A percentile compares a stretch with the other conserved stretches of the same genome.
Evolutionary conservation across 2,329 filamentous ascomycete species (phyloP).

Genomic region (Ceratocystis cacaofunesta): DNA sequence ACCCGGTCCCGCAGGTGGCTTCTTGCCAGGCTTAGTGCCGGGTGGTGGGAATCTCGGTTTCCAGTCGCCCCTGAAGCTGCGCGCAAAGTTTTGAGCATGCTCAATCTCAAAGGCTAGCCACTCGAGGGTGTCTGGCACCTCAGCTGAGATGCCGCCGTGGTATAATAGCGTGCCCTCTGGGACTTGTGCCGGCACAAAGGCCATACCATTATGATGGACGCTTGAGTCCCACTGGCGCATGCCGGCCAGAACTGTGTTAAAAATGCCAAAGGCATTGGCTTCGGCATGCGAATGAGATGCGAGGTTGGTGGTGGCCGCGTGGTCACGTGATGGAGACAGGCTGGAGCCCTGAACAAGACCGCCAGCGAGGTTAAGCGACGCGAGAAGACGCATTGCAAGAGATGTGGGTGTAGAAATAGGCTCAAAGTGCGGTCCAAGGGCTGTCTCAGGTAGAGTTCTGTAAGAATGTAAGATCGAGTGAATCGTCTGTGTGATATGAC

Average conservation of each 20-base stretch:
- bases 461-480: not conserved
- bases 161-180: slow-evolving; percentile 52
- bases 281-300: slow-evolving; percentile 26
- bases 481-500: not conserved
- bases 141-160: slow-evolving; percentile 39
- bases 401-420: not conserved
- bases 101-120: slow-evolving; percentile 69
- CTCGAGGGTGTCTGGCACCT: slow-evolving; percentile 40
- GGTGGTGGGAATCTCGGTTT: slow-evolving; percentile 11
- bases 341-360: not conserved
- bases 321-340: not conserved
- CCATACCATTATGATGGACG: slow-evolving; percentile 61
- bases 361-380: not conserved
- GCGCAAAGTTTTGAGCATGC: slow-evolving; percentile 52
- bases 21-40: not conserved
- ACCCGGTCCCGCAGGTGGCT: not conserved
- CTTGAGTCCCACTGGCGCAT: slow-evolving; percentile 63
- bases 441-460: not conserved
- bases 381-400: slow-evolving; percentile 6
- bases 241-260: slow-evolving; percentile 58
- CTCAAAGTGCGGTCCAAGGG: not conserved
- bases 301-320: not conserved
- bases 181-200: slow-evolving; percentile 50
- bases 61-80: slow-evolving; percentile 16
- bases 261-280: slow-evolving; percentile 48